Base-by-base conservation (phyloP, 2,329 filamentous ascomycete species). In the Microascus cirrosus region DNA sequence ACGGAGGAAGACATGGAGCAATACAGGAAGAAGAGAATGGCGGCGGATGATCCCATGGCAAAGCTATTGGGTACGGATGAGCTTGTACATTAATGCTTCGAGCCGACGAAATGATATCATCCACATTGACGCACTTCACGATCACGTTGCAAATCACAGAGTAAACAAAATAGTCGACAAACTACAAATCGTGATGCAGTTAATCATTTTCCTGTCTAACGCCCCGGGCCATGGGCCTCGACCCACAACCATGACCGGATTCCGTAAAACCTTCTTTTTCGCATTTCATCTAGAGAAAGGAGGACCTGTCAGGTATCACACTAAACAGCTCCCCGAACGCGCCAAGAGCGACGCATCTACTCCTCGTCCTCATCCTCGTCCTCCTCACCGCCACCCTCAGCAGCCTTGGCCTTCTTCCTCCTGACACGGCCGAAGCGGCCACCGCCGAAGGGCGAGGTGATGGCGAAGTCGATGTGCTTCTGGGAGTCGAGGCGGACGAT, bases 391-490 rank as follows among this genome's bases (percentile, higher is more conserved):
- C 84, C 87, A 77, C 86, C 87, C 81, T 95, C 90, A 63, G 91
- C 90, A 68, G 94, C 90, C 83, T 90, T 93, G 77, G 92, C 90
- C 92, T 97, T 99, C 94, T 97, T 99, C 85, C 94, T 95, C 79
- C 90, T 87, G 73, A 96, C 93, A 85, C 94, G 94, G 69, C 94
- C 94, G 71, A 91, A 90, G 70, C 94, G 92, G 74, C 94, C 94
- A 75, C 92, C 92, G 79, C 94, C 94, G 72, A 96, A 96, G 75
- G 94, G 93, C 74, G 93, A 97, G 79, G 87, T 95, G 66, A 99
- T 86, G 64, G 94, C 84, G 77, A 99, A 97, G 84, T 99, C 94
- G 72, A 99, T 97, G 88, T 99, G 94, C 90, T 99, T 99, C 87
- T 99, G 94, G 71, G 92, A 96, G 84, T 99, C 94, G 73, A 99